Percentiles rank a stretch among this genome's conserved stretches.
phyloP scores from a whole-genome alignment of 2,329 filamentous ascomycete genomes.

The Cladosporium oxysporum region DNA sequence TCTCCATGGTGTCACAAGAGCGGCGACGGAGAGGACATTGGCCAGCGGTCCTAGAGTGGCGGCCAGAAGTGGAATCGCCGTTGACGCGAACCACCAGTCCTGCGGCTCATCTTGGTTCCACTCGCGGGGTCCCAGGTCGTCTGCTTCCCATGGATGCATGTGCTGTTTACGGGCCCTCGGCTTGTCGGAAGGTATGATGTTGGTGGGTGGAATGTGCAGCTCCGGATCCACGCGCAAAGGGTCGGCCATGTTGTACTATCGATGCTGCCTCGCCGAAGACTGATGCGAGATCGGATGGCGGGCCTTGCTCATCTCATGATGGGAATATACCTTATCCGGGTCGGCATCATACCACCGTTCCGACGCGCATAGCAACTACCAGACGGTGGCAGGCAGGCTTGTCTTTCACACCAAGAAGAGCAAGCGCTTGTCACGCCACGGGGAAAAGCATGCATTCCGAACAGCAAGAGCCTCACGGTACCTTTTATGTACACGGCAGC shows the following conservation, averaged over 20 bases:
- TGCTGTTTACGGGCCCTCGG: background rate
- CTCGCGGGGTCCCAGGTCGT: slow-evolving; percentile 14
- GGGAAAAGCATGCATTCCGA: background rate
- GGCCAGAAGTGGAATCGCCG: slow-evolving; percentile 62
- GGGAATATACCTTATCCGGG: slow-evolving; percentile 5
- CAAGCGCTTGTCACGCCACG: background rate
- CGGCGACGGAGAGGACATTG: slow-evolving; percentile 83
- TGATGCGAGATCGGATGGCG: background rate
- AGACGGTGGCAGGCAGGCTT: background rate
- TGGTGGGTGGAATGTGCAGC: background rate
- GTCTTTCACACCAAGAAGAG: background rate
- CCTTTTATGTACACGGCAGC: background rate
- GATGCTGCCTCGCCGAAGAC: background rate
- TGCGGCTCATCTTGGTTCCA: slow-evolving; percentile 39
- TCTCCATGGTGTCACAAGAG: slow-evolving; percentile 79
- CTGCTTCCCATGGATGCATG: slow-evolving; percentile 24
- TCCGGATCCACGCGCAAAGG: slow-evolving; percentile 2
- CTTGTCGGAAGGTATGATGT: slow-evolving; percentile 5
- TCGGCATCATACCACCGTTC: slow-evolving; percentile 12
- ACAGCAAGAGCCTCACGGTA: background rate
- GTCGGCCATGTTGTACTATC: background rate
- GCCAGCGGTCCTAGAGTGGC: slow-evolving; percentile 84
- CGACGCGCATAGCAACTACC: background rate
- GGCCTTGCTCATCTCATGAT: slow-evolving; percentile 1
- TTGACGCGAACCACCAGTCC: slow-evolving; percentile 41